Evolutionary conservation across 306 rosid species (phyloP).

Genomic region (Notholithocarpus densiflorus): DNA sequence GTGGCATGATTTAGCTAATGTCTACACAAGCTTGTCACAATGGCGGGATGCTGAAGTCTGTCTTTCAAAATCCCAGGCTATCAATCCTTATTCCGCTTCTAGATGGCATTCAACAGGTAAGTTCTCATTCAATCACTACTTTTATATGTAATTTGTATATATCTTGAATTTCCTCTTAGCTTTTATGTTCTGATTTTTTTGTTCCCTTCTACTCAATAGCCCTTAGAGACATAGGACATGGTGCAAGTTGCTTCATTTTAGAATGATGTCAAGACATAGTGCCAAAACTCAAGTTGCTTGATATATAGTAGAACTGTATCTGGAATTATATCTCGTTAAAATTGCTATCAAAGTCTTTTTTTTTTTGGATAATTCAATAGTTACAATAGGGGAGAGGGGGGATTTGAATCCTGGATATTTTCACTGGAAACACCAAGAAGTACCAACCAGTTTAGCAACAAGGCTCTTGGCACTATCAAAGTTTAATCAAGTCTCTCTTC

Average conservation of each 20-base stretch:
- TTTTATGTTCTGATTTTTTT: background rate
- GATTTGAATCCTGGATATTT: too few species aligned
- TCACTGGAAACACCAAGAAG: too few species aligned
- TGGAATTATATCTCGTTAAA: background rate
- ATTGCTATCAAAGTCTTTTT: too few species aligned
- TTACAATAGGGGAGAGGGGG: too few species aligned
- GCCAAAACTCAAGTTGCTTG: background rate
- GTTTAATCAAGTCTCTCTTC: background rate
- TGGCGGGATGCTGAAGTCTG: slow-evolving; percentile 92
- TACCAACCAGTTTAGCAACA: too few species aligned
- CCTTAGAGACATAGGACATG: background rate
- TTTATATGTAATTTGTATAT: background rate
- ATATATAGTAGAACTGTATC: background rate
- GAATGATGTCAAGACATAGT: background rate
- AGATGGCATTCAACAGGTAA: slow-evolving; percentile 82
- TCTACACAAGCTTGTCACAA: slow-evolving; percentile 61
- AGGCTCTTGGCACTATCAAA: background rate
- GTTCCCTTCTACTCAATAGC: background rate
- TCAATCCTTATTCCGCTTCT: slow-evolving; percentile 84
- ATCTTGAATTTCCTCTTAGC: background rate
- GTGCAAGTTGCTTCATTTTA: background rate
- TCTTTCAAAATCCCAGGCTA: slow-evolving; percentile 67
- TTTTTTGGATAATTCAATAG: too few species aligned
- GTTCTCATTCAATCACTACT: background rate
- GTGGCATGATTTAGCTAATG: slow-evolving; percentile 82